phyloP scores from a whole-genome alignment of 78 protist species.

The Bigelowiella natans region DNA sequence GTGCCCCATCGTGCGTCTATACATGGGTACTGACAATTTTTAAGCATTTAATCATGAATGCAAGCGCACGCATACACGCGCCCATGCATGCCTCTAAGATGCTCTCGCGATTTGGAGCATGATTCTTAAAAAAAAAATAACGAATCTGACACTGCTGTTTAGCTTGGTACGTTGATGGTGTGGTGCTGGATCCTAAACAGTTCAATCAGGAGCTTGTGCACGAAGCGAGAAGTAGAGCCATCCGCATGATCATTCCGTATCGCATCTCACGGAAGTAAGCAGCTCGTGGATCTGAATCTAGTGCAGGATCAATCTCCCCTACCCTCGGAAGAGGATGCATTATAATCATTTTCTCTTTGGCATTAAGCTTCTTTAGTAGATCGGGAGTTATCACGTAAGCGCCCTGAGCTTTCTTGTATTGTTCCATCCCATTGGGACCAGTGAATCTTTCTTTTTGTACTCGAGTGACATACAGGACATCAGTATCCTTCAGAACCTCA shows the following conservation, averaged over 20 bases:
- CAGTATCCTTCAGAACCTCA: not conserved
- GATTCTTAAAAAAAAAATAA: too few species aligned
- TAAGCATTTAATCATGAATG: too few species aligned
- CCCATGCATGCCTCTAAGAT: too few species aligned
- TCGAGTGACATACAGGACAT: not conserved
- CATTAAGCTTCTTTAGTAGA: not conserved
- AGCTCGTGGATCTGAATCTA: not conserved
- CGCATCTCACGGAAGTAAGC: constrained; percentile 8
- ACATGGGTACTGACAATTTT: too few species aligned
- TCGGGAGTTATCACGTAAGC: not conserved
- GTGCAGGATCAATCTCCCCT: not conserved
- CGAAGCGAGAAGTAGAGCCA: constrained; percentile 16
- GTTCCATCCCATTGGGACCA: not conserved
- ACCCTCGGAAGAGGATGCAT: constrained; percentile 8
- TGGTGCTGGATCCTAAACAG: too few species aligned
- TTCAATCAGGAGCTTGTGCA: too few species aligned
- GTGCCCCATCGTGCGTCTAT: too few species aligned
- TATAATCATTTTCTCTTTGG: not conserved
- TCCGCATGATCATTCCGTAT: constrained; percentile 6
- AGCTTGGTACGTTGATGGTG: too few species aligned
- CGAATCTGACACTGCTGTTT: too few species aligned
- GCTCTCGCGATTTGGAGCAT: too few species aligned
- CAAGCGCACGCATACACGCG: too few species aligned
- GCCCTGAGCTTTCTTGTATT: not conserved
- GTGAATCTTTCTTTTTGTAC: not conserved